Evolutionary conservation across 1,139 yeast genomes (phyloP).

Genomic region (Geotrichum reessii): DNA sequence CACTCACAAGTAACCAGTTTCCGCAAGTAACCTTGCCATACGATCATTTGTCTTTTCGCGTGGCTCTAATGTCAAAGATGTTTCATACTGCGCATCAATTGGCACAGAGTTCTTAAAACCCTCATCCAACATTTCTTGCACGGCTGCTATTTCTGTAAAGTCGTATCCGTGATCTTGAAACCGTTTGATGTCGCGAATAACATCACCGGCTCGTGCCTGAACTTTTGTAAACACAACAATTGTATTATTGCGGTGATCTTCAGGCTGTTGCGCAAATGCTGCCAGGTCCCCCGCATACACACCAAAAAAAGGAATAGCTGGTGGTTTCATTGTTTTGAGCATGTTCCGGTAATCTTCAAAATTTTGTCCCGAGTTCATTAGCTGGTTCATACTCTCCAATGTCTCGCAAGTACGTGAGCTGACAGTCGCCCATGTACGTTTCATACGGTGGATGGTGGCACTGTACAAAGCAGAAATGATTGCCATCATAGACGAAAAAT

Average conservation of each 20-base stretch:
- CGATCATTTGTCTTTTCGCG: conserved; percentile 40
- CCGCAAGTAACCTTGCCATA: conserved; percentile 28
- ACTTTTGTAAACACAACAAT: conserved; percentile 35
- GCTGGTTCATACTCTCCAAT: conserved; percentile 64
- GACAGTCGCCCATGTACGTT: conserved; percentile 75
- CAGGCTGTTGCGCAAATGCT: conserved; percentile 45
- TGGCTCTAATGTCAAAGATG: conserved; percentile 70
- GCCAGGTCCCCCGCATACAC: conserved; percentile 84
- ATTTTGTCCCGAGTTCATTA: conserved; percentile 84
- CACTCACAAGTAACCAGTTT: conserved; percentile 28
- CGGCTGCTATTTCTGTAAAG: conserved; percentile 55
- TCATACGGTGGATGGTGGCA: conserved; percentile 77
- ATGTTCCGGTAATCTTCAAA: conserved; percentile 81
- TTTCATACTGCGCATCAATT: conserved; percentile 73
- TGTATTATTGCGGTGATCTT: conserved; percentile 60
- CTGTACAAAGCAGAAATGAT: conserved; percentile 80
- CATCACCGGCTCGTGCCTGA: conserved; percentile 63
- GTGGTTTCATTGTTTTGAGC: conserved; percentile 63
- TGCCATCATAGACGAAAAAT: conserved; percentile 90
- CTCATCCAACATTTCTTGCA: conserved; percentile 53
- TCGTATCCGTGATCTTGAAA: conserved; percentile 65
- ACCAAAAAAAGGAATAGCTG: conserved; percentile 91
- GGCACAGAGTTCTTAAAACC: conserved; percentile 62
- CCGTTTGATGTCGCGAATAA: conserved; percentile 67
- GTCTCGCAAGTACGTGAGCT: conserved; percentile 47